These are phyloP conservation scores for Peniophora sp. DNA, from an alignment of 1,284 basidiomycete genomes.

Conservation along the genomic window DNA sequence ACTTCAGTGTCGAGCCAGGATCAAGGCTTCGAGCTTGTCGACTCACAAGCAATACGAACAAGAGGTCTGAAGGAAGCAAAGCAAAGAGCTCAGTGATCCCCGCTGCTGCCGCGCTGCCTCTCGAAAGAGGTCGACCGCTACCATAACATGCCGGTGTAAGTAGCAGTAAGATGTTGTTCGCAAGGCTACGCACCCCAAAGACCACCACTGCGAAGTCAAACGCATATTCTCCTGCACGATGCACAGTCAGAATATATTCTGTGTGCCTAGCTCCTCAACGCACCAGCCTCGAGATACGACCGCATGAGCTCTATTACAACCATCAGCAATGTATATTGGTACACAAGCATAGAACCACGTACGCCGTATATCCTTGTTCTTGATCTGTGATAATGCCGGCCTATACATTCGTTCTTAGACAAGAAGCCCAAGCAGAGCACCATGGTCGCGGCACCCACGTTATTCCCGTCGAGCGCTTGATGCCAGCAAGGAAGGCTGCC, in stretches of 20 bases:
- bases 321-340: slow-evolving; percentile 5
- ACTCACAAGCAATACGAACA: neutral
- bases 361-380: slow-evolving; percentile 81
- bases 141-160: neutral
- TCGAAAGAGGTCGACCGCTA: slow-evolving; percentile 74
- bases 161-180: neutral
- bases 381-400: slow-evolving; percentile 60
- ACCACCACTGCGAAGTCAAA: slow-evolving; percentile 80
- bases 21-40: neutral
- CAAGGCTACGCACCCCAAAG: slow-evolving; percentile 51
- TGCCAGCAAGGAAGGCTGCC: slow-evolving; percentile 71
- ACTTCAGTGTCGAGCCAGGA: neutral
- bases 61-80: neutral
- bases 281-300: slow-evolving; percentile 74
- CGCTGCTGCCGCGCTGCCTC: slow-evolving; percentile 31
- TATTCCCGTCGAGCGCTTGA: slow-evolving; percentile 73
- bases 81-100: neutral
- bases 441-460: slow-evolving; percentile 43
- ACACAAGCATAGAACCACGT: slow-evolving; percentile 23
- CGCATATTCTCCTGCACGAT: slow-evolving; percentile 57
- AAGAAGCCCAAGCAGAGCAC: neutral
- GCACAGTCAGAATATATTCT: neutral
- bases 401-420: slow-evolving; percentile 26
- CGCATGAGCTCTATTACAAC: slow-evolving; percentile 49
- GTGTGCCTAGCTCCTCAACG: slow-evolving; percentile 13